Conservation (phyloP, 2,329 filamentous ascomycete genomes). For the Epichloe hybrida region DNA sequence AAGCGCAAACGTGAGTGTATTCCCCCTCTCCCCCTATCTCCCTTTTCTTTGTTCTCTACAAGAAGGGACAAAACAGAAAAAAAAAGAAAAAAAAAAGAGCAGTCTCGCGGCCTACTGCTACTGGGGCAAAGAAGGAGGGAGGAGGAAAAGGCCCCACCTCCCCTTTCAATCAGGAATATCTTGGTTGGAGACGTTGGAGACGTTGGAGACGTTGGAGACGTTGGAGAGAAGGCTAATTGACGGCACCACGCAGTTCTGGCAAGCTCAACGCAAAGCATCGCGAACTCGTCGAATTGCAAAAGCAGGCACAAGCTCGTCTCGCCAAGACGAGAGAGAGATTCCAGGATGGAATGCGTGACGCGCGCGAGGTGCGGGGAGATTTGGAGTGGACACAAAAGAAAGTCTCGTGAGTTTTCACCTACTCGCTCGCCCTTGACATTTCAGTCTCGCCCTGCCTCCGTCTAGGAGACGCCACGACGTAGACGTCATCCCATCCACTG, state of each 20-base stretch:
- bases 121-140: no score
- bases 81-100: no score
- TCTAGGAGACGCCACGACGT: neutral
- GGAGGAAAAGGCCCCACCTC: no score
- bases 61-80: no score
- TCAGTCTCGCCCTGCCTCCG: neutral
- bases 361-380: slow-evolving; percentile 82
- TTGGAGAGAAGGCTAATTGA: neutral
- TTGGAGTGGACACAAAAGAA: slow-evolving; percentile 96
- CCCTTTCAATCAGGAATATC: no score
- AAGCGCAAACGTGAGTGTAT: slow-evolving; percentile 73
- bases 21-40: no score
- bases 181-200: no score
- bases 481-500: neutral
- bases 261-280: slow-evolving; percentile 89
- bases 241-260: slow-evolving; percentile 58
- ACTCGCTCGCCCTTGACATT: neutral
- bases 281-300: slow-evolving; percentile 80
- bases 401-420: slow-evolving; percentile 55
- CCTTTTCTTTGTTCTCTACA: no score
- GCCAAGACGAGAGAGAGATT: slow-evolving; percentile 75
- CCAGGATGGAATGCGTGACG: slow-evolving; percentile 76
- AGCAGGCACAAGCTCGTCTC: slow-evolving; percentile 74
- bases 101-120: no score
- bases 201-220: no score